phyloP scores from a whole-genome alignment of 257 asterid species.

The Ilex asprella region DNA sequence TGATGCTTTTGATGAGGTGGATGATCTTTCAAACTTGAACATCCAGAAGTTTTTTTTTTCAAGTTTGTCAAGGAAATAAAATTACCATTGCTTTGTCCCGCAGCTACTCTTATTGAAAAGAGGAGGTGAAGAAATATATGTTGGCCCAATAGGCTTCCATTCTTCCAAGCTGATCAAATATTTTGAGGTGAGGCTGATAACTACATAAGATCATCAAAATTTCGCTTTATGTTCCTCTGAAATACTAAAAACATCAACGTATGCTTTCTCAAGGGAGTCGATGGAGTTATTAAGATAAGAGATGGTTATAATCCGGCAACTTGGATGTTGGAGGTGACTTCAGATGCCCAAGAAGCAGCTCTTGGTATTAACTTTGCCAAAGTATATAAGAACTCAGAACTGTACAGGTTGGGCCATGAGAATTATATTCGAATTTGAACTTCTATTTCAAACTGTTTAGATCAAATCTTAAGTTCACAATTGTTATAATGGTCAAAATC shows the following conservation, averaged over 20 bases:
- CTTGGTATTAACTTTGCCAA: slow-evolving; percentile 48
- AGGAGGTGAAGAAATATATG: slow-evolving; percentile 80
- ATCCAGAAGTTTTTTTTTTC: no score
- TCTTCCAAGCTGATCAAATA: slow-evolving; percentile 53
- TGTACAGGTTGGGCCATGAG: slow-evolving; percentile 35
- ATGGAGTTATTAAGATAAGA: slow-evolving; percentile 42
- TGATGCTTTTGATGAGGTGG: no score
- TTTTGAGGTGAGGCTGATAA: slow-evolving; percentile 48
- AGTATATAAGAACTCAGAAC: slow-evolving; percentile 53
- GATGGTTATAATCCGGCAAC: slow-evolving; percentile 87
- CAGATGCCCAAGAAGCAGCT: slow-evolving; percentile 51
- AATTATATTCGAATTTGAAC: no score
- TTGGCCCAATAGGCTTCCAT: slow-evolving; percentile 68
- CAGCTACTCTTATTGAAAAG: slow-evolving; percentile 71
- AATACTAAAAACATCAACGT: no score
- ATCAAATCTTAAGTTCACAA: no score
- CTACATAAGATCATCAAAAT: no score
- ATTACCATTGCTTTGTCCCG: not conserved
- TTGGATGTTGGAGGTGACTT: slow-evolving; percentile 13
- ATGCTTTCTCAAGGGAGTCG: slow-evolving; percentile 24
- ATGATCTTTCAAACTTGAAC: no score
- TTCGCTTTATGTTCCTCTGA: no score
- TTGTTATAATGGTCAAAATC: no score
- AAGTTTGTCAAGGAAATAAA: no score
- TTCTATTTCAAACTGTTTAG: not conserved